Percentiles rank a stretch among this genome's conserved stretches.
These are phyloP conservation scores for Hypoxylon sp. DNA, from an alignment of 2,329 filamentous ascomycete species.

Conservation along the genomic window DNA sequence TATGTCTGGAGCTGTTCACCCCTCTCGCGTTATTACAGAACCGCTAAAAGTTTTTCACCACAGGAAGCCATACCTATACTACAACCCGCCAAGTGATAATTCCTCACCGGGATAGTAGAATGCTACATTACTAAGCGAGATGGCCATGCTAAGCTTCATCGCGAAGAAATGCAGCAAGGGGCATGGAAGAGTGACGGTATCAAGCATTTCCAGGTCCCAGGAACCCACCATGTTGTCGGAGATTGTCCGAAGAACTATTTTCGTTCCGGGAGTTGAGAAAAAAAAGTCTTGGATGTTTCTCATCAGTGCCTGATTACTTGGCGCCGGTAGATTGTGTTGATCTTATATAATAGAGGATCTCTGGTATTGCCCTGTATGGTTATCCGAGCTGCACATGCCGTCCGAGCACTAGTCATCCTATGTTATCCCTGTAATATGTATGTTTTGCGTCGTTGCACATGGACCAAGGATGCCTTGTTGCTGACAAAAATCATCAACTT, in stretches of 20 bases:
- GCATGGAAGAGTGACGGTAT: constrained; percentile 11
- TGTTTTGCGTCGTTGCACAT: constrained; percentile 20
- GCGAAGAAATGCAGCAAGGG: neutral
- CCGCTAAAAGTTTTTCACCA: neutral
- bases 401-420: constrained; percentile 30
- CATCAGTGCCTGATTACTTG: constrained; percentile 33
- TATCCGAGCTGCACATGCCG: constrained; percentile 27
- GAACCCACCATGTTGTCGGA: constrained; percentile 22
- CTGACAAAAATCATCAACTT: constrained; percentile 17
- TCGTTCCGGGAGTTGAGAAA: constrained; percentile 26
- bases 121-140: constrained; percentile 9
- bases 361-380: constrained; percentile 29
- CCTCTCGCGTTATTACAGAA: neutral
- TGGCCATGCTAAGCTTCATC: constrained; percentile 4
- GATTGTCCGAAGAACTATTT: constrained; percentile 39
- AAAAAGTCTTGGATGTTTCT: constrained; percentile 38
- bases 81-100: neutral
- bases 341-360: constrained; percentile 31
- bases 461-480: constrained; percentile 24
- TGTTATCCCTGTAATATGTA: constrained; percentile 20
- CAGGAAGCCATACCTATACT: neutral
- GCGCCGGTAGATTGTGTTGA: constrained; percentile 30
- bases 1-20: neutral
- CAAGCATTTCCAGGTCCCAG: constrained; percentile 7
- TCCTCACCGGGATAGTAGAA: constrained; percentile 5